Evolutionary conservation across 768 basidiomycete genomes (phyloP).

Genomic region (Kwoniella shandongensis): DNA sequence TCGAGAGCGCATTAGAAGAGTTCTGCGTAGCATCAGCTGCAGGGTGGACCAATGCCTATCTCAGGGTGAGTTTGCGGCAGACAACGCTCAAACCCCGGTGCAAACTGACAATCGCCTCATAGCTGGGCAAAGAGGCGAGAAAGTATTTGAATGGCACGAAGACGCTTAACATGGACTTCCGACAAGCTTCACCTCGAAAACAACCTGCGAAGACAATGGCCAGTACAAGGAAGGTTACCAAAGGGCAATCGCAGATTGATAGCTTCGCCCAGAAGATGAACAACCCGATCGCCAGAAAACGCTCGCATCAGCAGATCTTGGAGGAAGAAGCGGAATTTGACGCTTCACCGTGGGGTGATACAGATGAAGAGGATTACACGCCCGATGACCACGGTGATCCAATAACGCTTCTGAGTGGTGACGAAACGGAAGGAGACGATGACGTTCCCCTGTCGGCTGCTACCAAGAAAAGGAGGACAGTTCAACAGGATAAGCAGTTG

Average conservation of each 20-base stretch:
- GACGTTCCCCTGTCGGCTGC: conserved; percentile 15
- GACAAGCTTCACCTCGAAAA: conserved; percentile 30
- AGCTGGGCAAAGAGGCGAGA: conserved; percentile 30
- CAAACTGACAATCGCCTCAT: neutral
- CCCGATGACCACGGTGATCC: conserved; percentile 25
- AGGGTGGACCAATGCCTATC: conserved; percentile 55
- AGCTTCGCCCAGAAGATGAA: conserved; percentile 13
- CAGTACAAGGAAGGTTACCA: conserved; percentile 9
- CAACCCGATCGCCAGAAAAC: conserved; percentile 34
- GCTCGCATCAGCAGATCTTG: conserved; percentile 33
- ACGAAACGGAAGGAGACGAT: conserved; percentile 18
- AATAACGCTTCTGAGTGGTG: conserved; percentile 23
- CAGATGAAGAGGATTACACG: conserved; percentile 37
- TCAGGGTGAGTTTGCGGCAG: conserved; percentile 41
- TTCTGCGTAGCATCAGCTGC: conserved; percentile 57
- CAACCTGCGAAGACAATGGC: conserved; percentile 6
- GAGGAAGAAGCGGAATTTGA: conserved; percentile 40
- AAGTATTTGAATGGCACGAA: conserved; percentile 28
- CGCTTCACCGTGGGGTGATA: conserved; percentile 44
- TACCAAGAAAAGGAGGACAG: conserved; percentile 26
- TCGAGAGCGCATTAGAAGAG: conserved; percentile 60
- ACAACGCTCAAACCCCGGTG: neutral
- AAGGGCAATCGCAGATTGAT: conserved; percentile 12
- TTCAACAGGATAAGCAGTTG: conserved; percentile 6
- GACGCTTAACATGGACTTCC: conserved; percentile 39